Conservation (phyloP, 2,329 filamentous ascomycete genomes). For the Fragosphaeria purpurea region DNA sequence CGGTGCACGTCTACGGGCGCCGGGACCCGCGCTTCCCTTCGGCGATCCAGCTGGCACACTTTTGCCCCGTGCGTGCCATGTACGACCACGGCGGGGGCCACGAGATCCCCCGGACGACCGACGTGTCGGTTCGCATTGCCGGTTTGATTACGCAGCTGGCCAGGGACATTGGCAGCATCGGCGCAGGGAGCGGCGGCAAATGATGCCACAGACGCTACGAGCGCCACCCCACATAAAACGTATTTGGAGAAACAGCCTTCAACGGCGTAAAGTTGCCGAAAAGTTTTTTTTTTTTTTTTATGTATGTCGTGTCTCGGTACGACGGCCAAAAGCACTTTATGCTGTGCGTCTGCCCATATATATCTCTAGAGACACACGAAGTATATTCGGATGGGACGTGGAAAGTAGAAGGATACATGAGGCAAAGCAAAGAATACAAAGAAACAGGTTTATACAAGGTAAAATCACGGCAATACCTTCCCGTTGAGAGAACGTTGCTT, state of each 20-base stretch:
- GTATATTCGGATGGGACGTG: too few relatives aligned
- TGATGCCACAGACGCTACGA: too few relatives aligned
- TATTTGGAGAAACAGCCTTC: too few relatives aligned
- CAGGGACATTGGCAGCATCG: neutral
- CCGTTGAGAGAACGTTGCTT: slow-evolving; percentile 1
- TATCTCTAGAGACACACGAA: too few relatives aligned
- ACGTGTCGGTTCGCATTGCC: slow-evolving; percentile 22
- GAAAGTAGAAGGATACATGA: too few relatives aligned
- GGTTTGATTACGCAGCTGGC: slow-evolving; percentile 18
- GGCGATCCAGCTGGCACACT: slow-evolving; percentile 25
- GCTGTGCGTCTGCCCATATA: too few relatives aligned
- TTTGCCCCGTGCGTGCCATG: slow-evolving; percentile 21
- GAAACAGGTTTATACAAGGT: neutral
- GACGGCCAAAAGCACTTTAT: too few relatives aligned
- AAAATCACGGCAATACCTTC: neutral
- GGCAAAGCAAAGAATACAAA: neutral
- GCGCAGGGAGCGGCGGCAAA: too few relatives aligned
- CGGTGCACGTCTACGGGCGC: slow-evolving; percentile 25
- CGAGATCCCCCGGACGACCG: slow-evolving; percentile 26
- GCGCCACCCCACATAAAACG: too few relatives aligned
- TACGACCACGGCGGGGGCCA: slow-evolving; percentile 29
- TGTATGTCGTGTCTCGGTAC: too few relatives aligned
- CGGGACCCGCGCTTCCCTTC: slow-evolving; percentile 27
- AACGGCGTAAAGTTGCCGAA: neutral
- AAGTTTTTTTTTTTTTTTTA: too few relatives aligned